Conservation (phyloP, 257 asterid species). For the Voacanga thouarsii region DNA sequence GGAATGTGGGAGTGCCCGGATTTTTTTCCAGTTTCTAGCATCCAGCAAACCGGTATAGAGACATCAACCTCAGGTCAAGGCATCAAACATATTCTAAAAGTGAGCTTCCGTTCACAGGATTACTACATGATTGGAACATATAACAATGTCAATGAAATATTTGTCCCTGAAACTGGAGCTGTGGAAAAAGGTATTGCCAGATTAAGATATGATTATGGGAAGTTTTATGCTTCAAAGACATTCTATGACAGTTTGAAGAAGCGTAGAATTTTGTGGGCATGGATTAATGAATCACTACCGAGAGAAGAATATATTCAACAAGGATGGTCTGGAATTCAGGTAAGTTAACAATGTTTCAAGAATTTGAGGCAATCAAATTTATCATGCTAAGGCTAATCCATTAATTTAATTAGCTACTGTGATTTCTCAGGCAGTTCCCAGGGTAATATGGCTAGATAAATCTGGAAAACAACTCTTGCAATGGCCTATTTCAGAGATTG, state of each 20-base stretch:
- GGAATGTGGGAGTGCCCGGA: constrained; percentile 41
- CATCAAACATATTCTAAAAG: constrained; percentile 39
- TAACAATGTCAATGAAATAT: constrained; percentile 14
- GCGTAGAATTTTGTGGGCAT: constrained; percentile 44
- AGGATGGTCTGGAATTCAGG: too few species aligned
- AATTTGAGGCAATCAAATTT: too few species aligned
- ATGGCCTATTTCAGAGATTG: constrained; percentile 23
- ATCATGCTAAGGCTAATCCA: background rate
- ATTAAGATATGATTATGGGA: constrained; percentile 44
- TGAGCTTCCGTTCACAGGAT: constrained; percentile 38
- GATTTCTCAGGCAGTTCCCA: constrained; percentile 19
- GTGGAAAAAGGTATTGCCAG: constrained; percentile 19
- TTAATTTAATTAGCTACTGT: background rate
- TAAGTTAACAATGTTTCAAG: too few species aligned
- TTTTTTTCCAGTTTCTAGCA: background rate
- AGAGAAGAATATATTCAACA: too few species aligned
- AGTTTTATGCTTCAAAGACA: constrained; percentile 49
- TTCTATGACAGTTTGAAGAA: constrained; percentile 34
- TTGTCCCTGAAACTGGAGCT: constrained; percentile 26
- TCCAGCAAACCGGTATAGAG: constrained; percentile 29
- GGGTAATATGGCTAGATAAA: constrained; percentile 20
- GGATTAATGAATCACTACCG: constrained; percentile 39
- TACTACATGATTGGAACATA: constrained; percentile 39
- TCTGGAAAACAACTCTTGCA: constrained; percentile 19
- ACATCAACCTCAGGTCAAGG: constrained; percentile 25